Percentiles rank a stretch among this genome's conserved stretches.
These are phyloP conservation scores for Podaxis carcinomalis DNA, from an alignment of 768 basidiomycete genomes.

Conservation along the genomic window DNA sequence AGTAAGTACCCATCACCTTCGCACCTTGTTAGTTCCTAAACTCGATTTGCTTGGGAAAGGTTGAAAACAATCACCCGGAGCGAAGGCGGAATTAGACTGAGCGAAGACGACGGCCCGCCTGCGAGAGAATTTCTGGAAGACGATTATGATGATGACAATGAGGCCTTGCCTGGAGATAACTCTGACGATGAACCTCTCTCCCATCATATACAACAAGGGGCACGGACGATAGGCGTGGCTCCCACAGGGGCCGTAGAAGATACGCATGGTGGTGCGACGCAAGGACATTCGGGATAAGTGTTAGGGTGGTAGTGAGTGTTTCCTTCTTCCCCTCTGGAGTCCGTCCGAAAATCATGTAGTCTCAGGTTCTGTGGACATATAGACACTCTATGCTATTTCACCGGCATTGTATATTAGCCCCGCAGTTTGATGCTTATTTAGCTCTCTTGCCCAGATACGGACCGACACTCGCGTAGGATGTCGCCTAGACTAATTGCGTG, in stretches of 20 bases:
- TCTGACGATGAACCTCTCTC: slow-evolving; percentile 24
- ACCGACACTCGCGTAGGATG: background rate
- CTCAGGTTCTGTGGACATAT: background rate
- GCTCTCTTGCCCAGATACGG: background rate
- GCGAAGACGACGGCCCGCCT: slow-evolving; percentile 69
- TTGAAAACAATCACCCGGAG: slow-evolving; percentile 49
- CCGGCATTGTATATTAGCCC: slow-evolving; percentile 4
- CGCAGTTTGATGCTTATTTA: background rate
- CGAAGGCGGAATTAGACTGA: slow-evolving; percentile 62
- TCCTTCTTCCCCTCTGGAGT: background rate
- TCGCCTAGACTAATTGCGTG: background rate
- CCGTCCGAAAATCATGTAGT: background rate
- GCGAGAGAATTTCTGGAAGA: slow-evolving; percentile 61
- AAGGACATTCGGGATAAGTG: background rate
- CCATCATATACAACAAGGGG: slow-evolving; percentile 22
- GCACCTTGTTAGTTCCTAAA: background rate
- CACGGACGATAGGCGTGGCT: slow-evolving; percentile 7
- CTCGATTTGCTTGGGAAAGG: slow-evolving; percentile 28
- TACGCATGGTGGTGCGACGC: background rate
- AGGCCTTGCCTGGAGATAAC: slow-evolving; percentile 18
- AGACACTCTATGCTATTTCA: background rate
- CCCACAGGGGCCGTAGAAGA: background rate
- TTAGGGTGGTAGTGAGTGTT: background rate
- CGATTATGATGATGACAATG: slow-evolving; percentile 45
- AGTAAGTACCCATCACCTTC: slow-evolving; percentile 32